Base-by-base conservation (phyloP, 768 basidiomycete genomes). In the Suillus plorans region DNA sequence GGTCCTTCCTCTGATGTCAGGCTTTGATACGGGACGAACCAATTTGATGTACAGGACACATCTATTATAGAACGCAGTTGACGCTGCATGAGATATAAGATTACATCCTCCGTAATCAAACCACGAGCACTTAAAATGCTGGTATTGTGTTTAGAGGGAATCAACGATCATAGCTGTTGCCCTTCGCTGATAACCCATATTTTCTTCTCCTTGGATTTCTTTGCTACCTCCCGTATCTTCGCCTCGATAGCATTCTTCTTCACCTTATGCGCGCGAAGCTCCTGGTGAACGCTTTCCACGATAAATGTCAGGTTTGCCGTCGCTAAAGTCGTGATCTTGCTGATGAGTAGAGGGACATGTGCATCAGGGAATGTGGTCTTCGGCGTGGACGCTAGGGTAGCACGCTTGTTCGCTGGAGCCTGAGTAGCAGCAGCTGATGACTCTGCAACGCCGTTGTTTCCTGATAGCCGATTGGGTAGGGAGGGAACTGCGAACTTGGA, bases 171-270 rank as follows among this genome's bases (percentile, higher is more conserved):
- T 5, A 12, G 9, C 16, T 41, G 39, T 28, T 25, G n/a, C 57
- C 22, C 63, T 14, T 69, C 67, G 44, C 87, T 90, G 37, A 94
- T 80, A 41, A 89, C 76, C 94, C 94, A 95, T 64, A 87, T 76
- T 73, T 86, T 91, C 78, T 82, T 86, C 64, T 86, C 84, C 73
- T 85, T 90, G 69, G 85, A 88, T 71, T 91, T 94, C 76, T 89
- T 90, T 18, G 85, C 82, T 14, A 94, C 83, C 74, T 94, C 91
- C 55, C 85, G 81, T 44, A 95, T 80, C 74, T 94, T 94, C 3
- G 86, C 87, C 74, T 93, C 91, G 53, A 95, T 87, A 5, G 91
- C 86, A 59, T 88, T 90, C 82, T 94, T 95, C 80, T 89, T 93
- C 67, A 94, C 84, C 63, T 88, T 89, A 68, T 89, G 79, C n/a